Evolutionary conservation across 140 eudicot species (phyloP), one percentile per base, ranked within the genome.

Genomic region (Ambrosia hybrid): DNA sequence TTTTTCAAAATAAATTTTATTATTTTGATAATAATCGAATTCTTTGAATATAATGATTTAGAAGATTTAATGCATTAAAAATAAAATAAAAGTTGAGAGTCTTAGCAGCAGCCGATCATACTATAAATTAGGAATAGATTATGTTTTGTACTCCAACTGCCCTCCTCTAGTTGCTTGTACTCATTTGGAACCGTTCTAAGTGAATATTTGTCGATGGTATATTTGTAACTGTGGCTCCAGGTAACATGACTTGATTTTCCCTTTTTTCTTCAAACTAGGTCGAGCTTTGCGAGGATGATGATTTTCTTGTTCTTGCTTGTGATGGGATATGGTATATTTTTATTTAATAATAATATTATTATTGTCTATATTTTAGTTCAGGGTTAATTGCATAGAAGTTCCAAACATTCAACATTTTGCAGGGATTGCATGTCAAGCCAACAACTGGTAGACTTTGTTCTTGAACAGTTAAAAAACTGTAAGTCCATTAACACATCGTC

Each of bases 371-470:
- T 62, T 30, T 26, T 62, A 62, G 3, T 62, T n/a, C 10, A 62
- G 12, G 48, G 14, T 4, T 38, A 6, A n/a, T 63, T 14, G 68
- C 13, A 63, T 63, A 41, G 53, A 48, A 48, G 4, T 2, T 48
- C 4, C 14, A 9, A 8, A 48, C 14, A 10, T 48, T 48, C 13
- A 8, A 48, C 53, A 48, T 48, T 48, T 9, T 48, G 67, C 72
- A 94, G 99, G 99, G 99, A 94, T 76, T 94, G 99, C 89, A 83
- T 94, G 99, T 81, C 97, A 41, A 94, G 96, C 87, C 97, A 94
- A 68, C 84, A 94, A 68, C 91, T 89, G 11, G 99, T 94, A 74
- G 99, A 90, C 78, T 90, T 88, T 48, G 90, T 94, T 17, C 72
- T 60, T 11, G 89, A 88, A 70, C 90, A 86, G 34, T 51, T 94